Evolutionary conservation across 2,329 filamentous ascomycete genomes (phyloP), one percentile per base, ranked within the genome.

Genomic region (Juglanconis juglandina): DNA sequence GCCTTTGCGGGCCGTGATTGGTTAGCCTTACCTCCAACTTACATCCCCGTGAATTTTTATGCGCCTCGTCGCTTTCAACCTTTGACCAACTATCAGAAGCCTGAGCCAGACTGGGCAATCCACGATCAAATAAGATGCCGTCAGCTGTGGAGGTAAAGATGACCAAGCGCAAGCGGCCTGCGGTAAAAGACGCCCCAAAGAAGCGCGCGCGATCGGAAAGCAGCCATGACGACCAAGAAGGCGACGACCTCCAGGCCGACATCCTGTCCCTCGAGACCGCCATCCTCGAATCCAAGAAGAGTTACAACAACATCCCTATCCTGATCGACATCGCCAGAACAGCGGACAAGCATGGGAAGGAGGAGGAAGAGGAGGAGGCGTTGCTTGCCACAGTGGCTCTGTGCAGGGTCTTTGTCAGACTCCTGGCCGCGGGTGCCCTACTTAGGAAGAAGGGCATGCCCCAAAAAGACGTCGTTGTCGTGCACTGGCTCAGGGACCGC

Each of bases 221-320:
- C 73, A 74, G 76, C 68, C 56, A 50, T 35, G 76, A 79, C 64
- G 75, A 75, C 54, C 76, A 78, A 64, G 78, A 80, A 56, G 72
- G 74, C 47, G 76, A 82, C 63, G 82, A 87, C 69, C 73, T 79
- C 50, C 83, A 88, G 70, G 81, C 84, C 59, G 83, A 86, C 64
- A 90, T 96, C 61, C 76, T 94, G 47, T 77, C 85, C 57, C 82
- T 97, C 58, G 93, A 97, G 76, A 81, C 85, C 64, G 88, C 90
- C 60, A 92, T 98, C 58, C 76, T 92, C 63, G 88, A 95, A 73
- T 96, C 92, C 53, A 90, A 87, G 70, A 91, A 92, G 73, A 85
- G 96, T 75, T 96, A 96, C 81, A 96, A 96, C 79, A 92, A 96
- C 71, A 94, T 98, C 69, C 82, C 86, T 7, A 84, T 82, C 10